A percentile compares a stretch with the other conserved stretches of the same genome.
phyloP scores from a whole-genome alignment of 75 land plant species.

The Chamaecyparis obtusa region DNA sequence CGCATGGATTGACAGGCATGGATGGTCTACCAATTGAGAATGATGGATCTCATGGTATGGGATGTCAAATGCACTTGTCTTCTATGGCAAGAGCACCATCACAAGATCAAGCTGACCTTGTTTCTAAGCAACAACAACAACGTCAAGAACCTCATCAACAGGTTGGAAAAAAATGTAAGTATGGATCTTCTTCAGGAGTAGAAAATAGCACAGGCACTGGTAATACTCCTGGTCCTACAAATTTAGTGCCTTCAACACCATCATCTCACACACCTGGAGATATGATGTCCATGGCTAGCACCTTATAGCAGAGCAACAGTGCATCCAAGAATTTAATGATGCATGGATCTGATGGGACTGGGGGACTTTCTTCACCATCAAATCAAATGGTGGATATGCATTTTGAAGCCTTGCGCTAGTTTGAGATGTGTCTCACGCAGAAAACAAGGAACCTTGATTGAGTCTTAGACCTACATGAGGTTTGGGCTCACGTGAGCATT shows the following conservation, averaged over 20 bases:
- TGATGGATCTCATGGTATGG: constrained; percentile 73
- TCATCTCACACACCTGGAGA: constrained; percentile 81
- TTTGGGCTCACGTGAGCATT: too few species aligned
- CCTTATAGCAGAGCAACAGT: constrained; percentile 39
- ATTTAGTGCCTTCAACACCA: constrained; percentile 60
- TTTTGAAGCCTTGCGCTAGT: too few species aligned
- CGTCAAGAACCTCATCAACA: constrained; percentile 35
- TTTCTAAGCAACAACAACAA: constrained; percentile 53
- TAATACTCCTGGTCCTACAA: constrained; percentile 64
- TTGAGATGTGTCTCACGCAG: too few species aligned
- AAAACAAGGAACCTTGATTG: too few species aligned
- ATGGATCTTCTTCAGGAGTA: constrained; percentile 67
- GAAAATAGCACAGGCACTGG: constrained; percentile 88
- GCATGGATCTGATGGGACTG: constrained; percentile 64
- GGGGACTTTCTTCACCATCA: constrained; percentile 62
- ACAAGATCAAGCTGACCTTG: constrained; percentile 35
- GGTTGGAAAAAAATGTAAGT: constrained; percentile 66
- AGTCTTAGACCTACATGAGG: too few species aligned
- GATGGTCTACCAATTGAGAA: constrained; percentile 68
- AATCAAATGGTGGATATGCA: constrained; percentile 82
- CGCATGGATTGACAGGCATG: constrained; percentile 56
- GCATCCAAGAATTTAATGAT: constrained; percentile 46
- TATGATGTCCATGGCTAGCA: constrained; percentile 33
- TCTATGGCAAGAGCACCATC: constrained; percentile 47
- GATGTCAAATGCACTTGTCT: constrained; percentile 63